A percentile compares a stretch with the other conserved stretches of the same genome.
Evolutionary conservation across 108 stramenopile genomes (phyloP).

Genomic region (Stephanodiscus triporus): DNA sequence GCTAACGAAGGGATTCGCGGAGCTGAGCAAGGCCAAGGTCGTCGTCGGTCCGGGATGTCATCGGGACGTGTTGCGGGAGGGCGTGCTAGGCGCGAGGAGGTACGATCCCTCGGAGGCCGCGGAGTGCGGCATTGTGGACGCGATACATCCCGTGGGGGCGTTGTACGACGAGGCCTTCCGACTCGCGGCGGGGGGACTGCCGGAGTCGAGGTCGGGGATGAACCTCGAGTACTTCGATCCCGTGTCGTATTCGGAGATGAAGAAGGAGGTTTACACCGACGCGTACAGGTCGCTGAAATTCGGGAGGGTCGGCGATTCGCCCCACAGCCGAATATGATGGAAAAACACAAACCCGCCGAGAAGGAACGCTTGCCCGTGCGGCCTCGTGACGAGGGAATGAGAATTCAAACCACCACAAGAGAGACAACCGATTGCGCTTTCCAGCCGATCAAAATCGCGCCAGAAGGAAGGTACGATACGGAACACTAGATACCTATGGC

Average conservation of each 20-base stretch:
- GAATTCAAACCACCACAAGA: no score
- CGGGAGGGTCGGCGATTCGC: conserved; percentile 38
- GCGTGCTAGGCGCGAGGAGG: conserved; percentile 49
- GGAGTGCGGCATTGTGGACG: conserved; percentile 48
- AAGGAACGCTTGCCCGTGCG: no score
- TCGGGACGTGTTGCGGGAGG: conserved; percentile 41
- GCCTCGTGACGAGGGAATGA: no score
- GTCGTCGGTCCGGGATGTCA: conserved; percentile 5
- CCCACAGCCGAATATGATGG: conserved; percentile 54
- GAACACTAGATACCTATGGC: no score
- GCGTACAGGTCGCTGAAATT: conserved; percentile 58
- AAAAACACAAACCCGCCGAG: no score
- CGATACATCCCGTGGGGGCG: conserved; percentile 32
- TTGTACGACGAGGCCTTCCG: conserved; percentile 32
- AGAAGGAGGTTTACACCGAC: conserved; percentile 61
- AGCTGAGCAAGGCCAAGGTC: conserved; percentile 67
- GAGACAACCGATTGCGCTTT: no score
- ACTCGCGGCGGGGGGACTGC: conserved; percentile 47
- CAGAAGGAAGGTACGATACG: no score
- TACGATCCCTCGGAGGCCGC: conserved; percentile 49
- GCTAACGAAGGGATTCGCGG: conserved; percentile 67
- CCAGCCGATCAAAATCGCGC: no score
- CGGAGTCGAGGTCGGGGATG: conserved; percentile 28
- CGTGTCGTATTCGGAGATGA: conserved; percentile 43
- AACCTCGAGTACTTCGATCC: conserved; percentile 55